Percentiles rank a stretch among this genome's conserved stretches.
Evolutionary conservation across 441 rosid species (phyloP).

Genomic region (Arabidopsis lyrata): DNA sequence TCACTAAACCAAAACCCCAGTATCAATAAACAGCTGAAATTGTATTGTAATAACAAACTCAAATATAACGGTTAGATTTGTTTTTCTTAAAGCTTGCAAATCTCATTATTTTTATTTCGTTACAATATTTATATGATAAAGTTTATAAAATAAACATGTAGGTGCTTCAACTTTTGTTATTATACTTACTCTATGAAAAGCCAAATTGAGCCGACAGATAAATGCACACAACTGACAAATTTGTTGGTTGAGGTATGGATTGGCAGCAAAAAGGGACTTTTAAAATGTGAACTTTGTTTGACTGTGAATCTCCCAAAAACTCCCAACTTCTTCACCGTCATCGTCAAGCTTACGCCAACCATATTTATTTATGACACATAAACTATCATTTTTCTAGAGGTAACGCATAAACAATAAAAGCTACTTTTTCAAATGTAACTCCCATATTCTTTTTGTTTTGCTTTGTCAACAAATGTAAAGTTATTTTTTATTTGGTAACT

Average conservation of each 20-base stretch:
- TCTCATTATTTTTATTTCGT: background rate
- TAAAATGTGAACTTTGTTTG: constrained; percentile 43
- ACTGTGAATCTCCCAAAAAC: constrained; percentile 30
- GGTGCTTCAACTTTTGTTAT: background rate
- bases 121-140: background rate
- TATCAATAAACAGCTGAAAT: background rate
- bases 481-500: constrained; percentile 12
- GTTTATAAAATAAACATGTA: background rate
- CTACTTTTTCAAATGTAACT: constrained; percentile 24
- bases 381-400: constrained; percentile 2
- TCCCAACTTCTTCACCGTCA: constrained; percentile 31
- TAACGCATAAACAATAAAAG: background rate
- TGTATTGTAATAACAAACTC: background rate
- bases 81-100: background rate
- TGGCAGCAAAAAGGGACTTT: constrained; percentile 38
- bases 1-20: background rate
- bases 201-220: constrained; percentile 29
- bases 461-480: constrained; percentile 1
- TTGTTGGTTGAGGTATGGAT: constrained; percentile 34
- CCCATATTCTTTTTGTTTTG: background rate
- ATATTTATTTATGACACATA: constrained; percentile 24
- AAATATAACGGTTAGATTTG: background rate
- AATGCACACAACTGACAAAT: constrained; percentile 36
- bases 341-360: constrained; percentile 44
- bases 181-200: background rate